A percentile compares a stretch with the other conserved stretches of the same genome.
Evolutionary conservation across 169 alveolate species (phyloP).

Genomic region (Babesia microti): DNA sequence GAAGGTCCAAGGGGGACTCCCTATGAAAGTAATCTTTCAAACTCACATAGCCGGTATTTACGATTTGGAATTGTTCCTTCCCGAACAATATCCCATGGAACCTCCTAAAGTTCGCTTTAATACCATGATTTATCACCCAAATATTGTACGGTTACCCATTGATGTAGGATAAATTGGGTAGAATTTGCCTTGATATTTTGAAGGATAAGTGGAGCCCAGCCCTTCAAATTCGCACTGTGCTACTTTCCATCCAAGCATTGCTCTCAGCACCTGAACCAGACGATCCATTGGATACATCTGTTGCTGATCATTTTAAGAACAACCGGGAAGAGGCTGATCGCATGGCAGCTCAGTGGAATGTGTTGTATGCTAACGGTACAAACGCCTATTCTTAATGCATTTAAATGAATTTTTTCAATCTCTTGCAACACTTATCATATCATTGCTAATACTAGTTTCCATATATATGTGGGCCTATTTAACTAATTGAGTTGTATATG

Average conservation of each 20-base stretch:
- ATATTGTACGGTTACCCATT: slow-evolving; percentile 63
- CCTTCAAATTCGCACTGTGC: slow-evolving; percentile 90
- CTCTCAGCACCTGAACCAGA: slow-evolving; percentile 97
- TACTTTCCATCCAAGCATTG: slow-evolving; percentile 91
- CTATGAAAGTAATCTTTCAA: slow-evolving; percentile 79
- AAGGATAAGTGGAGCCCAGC: slow-evolving; percentile 99
- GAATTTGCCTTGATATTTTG: slow-evolving; percentile 95
- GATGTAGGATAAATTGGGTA: slow-evolving; percentile 86
- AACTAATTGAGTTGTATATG: too few species aligned
- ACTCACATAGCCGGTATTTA: slow-evolving; percentile 77
- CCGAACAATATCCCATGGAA: slow-evolving; percentile 98
- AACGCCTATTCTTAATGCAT: too few species aligned
- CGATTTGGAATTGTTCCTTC: slow-evolving; percentile 86
- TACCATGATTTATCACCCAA: slow-evolving; percentile 97
- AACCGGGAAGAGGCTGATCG: slow-evolving; percentile 81
- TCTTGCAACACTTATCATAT: slow-evolving; percentile 6
- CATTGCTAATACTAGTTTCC: slow-evolving; percentile 7
- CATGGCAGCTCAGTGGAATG: slow-evolving; percentile 82
- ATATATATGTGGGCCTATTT: too few species aligned
- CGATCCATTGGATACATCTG: slow-evolving; percentile 91
- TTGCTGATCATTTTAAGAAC: slow-evolving; percentile 88
- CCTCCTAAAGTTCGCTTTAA: slow-evolving; percentile 95
- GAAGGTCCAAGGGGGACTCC: slow-evolving; percentile 95
- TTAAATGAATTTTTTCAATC: too few species aligned
- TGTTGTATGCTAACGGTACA: slow-evolving; percentile 69